phyloP scores from a whole-genome alignment of 495 filamentous ascomycete genomes.

The Talaromyces liani region DNA sequence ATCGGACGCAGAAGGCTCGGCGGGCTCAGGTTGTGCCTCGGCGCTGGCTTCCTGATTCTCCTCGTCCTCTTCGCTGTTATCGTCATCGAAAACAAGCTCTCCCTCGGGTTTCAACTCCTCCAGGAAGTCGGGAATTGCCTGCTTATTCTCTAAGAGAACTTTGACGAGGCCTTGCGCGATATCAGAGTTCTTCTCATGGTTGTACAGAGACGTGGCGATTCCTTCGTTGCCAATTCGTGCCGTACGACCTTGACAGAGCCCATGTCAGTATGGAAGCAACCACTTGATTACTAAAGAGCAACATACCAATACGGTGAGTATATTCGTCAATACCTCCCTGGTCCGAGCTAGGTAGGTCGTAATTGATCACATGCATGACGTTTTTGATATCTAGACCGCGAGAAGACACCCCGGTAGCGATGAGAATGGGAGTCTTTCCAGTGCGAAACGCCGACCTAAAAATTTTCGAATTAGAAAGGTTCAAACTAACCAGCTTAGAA shows the following conservation, averaged over 20 bases:
- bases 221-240: conserved; percentile 88
- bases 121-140: conserved; percentile 78
- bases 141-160: conserved; percentile 68
- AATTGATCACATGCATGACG: conserved; percentile 89
- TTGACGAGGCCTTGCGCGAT: conserved; percentile 66
- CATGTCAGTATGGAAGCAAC: background rate
- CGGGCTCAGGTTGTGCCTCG: background rate
- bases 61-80: conserved; percentile 47
- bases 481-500: background rate
- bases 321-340: conserved; percentile 93
- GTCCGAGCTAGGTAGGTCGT: conserved; percentile 60
- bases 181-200: conserved; percentile 55
- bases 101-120: conserved; percentile 49
- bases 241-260: conserved; percentile 64
- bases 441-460: conserved; percentile 67
- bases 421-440: conserved; percentile 67
- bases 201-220: conserved; percentile 84
- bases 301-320: conserved; percentile 82
- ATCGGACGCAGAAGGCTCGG: background rate
- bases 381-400: conserved; percentile 88
- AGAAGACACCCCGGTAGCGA: conserved; percentile 77
- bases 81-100: conserved; percentile 48
- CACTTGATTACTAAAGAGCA: background rate
- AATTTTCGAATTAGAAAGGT: conserved; percentile 12
- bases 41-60: background rate